Conservation (phyloP, 345 rosid species). For the Ceriops zippeliana region DNA sequence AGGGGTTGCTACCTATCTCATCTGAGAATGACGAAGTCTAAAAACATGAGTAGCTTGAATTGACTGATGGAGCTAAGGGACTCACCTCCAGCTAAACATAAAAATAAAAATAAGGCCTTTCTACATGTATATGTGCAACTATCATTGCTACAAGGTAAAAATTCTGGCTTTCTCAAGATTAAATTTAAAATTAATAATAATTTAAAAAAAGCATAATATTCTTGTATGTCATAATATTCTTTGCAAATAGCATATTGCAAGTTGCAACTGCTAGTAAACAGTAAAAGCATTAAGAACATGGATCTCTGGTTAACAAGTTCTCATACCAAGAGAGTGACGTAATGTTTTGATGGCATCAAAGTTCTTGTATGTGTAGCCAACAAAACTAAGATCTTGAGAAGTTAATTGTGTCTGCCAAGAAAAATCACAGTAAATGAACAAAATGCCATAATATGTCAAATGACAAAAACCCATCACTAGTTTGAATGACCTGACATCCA, state of each 20-base stretch:
- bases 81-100: background rate
- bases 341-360: conserved; percentile 71
- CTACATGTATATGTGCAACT: no score
- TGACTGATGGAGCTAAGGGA: background rate
- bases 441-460: background rate
- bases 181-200: no score
- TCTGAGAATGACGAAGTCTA: background rate
- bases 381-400: conserved; percentile 73
- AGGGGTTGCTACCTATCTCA: background rate
- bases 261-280: background rate
- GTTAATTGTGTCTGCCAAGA: conserved; percentile 48
- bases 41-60: background rate
- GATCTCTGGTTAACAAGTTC: conserved; percentile 6
- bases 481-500: background rate
- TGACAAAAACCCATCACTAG: background rate
- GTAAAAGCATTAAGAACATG: background rate
- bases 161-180: no score
- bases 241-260: background rate
- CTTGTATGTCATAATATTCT: no score
- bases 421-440: conserved; percentile 10
- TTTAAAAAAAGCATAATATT: no score
- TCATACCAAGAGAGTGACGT: conserved; percentile 49
- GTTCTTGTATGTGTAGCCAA: conserved; percentile 90
- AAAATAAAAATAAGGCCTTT: background rate
- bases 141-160: no score